These are phyloP conservation scores for Plenodomus tracheiphilus DNA, from an alignment of 2,329 filamentous ascomycete species.

Conservation along the genomic window DNA sequence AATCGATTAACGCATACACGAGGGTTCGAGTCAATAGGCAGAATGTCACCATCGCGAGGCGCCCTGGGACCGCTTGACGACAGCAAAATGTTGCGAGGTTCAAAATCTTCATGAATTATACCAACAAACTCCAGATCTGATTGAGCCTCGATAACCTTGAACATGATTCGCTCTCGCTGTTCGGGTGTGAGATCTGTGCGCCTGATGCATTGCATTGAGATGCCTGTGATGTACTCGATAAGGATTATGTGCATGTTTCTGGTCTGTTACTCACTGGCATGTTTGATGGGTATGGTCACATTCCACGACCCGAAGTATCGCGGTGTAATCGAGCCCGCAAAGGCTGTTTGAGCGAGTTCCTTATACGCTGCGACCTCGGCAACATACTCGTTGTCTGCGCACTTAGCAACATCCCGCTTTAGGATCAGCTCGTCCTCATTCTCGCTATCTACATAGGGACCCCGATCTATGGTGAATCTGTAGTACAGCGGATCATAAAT, in stretches of 20 bases:
- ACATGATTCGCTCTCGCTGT: slow-evolving; percentile 9
- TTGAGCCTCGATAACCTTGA: slow-evolving; percentile 8
- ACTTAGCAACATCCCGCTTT: neutral
- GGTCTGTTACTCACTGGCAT: neutral
- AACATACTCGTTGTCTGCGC: neutral
- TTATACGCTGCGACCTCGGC: slow-evolving; percentile 1
- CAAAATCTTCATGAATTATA: slow-evolving; percentile 3
- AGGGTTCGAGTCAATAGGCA: no score
- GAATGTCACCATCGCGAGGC: neutral
- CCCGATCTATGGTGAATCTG: neutral
- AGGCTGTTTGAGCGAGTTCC: neutral
- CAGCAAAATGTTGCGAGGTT: slow-evolving; percentile 7
- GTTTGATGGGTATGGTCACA: neutral
- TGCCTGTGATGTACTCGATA: slow-evolving; percentile 5
- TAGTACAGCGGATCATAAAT: neutral
- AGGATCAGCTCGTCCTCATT: neutral
- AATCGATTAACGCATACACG: no score
- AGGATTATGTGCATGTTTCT: slow-evolving; percentile 6
- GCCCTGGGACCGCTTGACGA: neutral
- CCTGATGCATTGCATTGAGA: slow-evolving; percentile 2
- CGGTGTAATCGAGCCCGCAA: neutral
- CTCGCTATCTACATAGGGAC: no score
- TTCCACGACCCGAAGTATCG: slow-evolving; percentile 1
- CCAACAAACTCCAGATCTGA: slow-evolving; percentile 1
- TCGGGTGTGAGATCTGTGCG: neutral